Base-by-base conservation (phyloP, 2,329 filamentous ascomycete genomes). In the Penicillium freii region DNA sequence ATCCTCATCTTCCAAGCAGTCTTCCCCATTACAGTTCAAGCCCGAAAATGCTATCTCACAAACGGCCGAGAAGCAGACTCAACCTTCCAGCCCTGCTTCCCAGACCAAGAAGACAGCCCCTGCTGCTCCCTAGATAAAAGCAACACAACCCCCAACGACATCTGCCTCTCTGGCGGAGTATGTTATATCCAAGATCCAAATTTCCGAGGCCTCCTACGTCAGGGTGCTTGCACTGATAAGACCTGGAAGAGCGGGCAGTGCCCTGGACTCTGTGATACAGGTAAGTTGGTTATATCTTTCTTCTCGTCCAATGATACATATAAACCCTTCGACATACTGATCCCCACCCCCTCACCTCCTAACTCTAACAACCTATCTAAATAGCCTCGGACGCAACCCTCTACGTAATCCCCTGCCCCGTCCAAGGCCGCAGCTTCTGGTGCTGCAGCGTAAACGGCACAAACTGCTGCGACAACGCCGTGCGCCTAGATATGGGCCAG, bases 41-140 rank as follows among this genome's bases (percentile, higher is more conserved):
- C 46, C 11, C 31, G 21, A 10, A 8, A 36, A 49, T 49, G 46
- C 33, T 49, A 49, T 8, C 46, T 49, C 21, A 49, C 46, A 49
- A 27, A 27, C 2, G 46, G 46, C 13, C 13, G 19, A 49, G 31
- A n/a, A 38, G 46, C 46, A 49, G 46, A 49, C 33, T 49, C 46
- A 34, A 49, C 13, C 31, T 49, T 49, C 9, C 46, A 49, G 17
- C 46, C 46, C 31, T 49, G 46, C 21, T 49, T 49, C 19, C 46
- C 46, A 36, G 31, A 34, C 7, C 46, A 49, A 36, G 46, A 49
- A 1, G 9, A 49, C 19, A 49, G 46, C 46, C 46, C 46, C 19
- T 49, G 46, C 46, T 49, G 46, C n/a, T 49, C 46, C 8, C 21
- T 49, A 17, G 46, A 21, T 10, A 49, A 49, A 38, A 49, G 46